These are phyloP conservation scores for Sporothrix curviconia DNA, from an alignment of 2,329 filamentous ascomycete species.

Conservation along the genomic window DNA sequence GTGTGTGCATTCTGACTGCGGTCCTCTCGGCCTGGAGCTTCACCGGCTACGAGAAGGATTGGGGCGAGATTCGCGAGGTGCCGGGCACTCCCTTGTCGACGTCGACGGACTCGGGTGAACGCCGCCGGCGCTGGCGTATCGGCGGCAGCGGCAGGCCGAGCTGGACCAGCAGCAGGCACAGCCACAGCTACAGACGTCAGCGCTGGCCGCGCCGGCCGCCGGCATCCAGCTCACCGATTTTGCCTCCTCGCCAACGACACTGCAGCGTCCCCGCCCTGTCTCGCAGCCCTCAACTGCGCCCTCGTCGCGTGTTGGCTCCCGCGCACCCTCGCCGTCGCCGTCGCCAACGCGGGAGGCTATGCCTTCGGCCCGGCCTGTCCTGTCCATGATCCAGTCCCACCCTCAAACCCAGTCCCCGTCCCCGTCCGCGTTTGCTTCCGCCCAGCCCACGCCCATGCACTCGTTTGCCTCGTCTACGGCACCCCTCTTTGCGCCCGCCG, in stretches of 20 bases:
- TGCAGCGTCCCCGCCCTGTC: not conserved
- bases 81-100: slow-evolving; percentile 19
- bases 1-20: slow-evolving; percentile 51
- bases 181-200: not conserved
- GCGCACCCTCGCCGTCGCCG: not conserved
- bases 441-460: not conserved
- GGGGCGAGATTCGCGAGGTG: slow-evolving; percentile 16
- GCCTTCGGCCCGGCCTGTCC: not conserved
- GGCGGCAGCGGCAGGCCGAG: slow-evolving; percentile 17
- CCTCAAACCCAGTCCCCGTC: slow-evolving; percentile 1
- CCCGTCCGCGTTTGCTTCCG: not conserved
- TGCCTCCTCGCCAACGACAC: not conserved
- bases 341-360: not conserved
- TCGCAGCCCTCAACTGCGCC: slow-evolving; percentile 4
- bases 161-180: not conserved
- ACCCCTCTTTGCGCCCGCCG: not conserved
- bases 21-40: slow-evolving; percentile 60
- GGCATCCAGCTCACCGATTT: slow-evolving; percentile 3
- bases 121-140: not conserved
- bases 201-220: not conserved
- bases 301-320: slow-evolving; percentile 4
- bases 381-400: slow-evolving; percentile 10
- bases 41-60: slow-evolving; percentile 60
- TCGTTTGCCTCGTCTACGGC: slow-evolving; percentile 11
- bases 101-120: not conserved